These are phyloP conservation scores for Chenopodium suecicum DNA, from an alignment of 148 eudicot genomes.

Conservation along the genomic window DNA sequence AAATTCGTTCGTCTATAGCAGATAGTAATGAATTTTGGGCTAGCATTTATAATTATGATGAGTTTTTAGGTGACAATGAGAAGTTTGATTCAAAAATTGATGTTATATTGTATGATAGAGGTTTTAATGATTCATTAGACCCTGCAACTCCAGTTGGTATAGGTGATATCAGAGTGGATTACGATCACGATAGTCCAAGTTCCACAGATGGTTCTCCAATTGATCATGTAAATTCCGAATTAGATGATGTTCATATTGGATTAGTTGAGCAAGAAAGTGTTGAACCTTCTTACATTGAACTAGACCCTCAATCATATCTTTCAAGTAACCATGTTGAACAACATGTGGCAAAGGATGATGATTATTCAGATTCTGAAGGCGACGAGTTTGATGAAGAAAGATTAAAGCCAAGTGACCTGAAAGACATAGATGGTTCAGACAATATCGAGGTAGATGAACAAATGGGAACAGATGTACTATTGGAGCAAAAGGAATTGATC, in stretches of 20 bases:
- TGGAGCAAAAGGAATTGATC: constrained; percentile 59
- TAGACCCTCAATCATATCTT: constrained; percentile 28
- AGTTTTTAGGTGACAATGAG: constrained; percentile 15
- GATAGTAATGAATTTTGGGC: constrained; percentile 27
- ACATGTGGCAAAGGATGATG: neutral
- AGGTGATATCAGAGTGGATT: constrained; percentile 23
- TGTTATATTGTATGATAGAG: neutral
- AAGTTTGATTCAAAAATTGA: constrained; percentile 20
- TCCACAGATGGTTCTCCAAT: constrained; percentile 19
- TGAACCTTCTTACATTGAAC: constrained; percentile 46
- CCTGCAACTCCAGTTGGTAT: constrained; percentile 15
- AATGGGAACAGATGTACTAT: constrained; percentile 48
- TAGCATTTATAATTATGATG: constrained; percentile 26
- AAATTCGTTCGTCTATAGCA: constrained; percentile 16
- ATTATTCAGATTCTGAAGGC: constrained; percentile 15
- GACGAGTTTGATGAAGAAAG: constrained; percentile 16
- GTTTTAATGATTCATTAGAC: neutral
- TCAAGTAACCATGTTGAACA: constrained; percentile 7
- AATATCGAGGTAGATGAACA: constrained; percentile 40
- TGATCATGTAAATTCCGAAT: constrained; percentile 2
- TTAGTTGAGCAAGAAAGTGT: constrained; percentile 16
- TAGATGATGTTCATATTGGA: constrained; percentile 16
- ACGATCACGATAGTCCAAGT: constrained; percentile 21
- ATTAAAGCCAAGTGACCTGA: constrained; percentile 3
- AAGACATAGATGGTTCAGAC: neutral